These are phyloP conservation scores for Glaciozyma martinii DNA, from an alignment of 768 basidiomycete genomes.

Conservation along the genomic window DNA sequence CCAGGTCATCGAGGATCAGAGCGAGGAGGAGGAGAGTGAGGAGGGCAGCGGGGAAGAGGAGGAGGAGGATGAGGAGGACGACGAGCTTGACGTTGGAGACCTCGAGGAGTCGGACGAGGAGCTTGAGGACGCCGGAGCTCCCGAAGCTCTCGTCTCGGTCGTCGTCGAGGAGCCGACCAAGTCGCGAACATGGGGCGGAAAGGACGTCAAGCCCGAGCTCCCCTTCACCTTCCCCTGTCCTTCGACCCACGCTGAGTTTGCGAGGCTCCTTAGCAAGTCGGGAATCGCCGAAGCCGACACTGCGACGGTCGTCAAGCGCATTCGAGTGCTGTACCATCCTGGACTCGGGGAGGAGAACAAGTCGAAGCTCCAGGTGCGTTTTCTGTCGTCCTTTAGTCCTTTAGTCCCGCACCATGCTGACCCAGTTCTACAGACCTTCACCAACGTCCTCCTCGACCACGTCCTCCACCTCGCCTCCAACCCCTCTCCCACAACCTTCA, in stretches of 20 bases:
- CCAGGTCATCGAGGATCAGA: slow-evolving; percentile 41
- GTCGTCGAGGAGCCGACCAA: not conserved
- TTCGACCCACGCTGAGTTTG: slow-evolving; percentile 71
- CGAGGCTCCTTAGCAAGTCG: slow-evolving; percentile 66
- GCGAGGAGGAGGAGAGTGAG: slow-evolving; percentile 21
- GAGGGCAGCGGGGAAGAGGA: slow-evolving; percentile 22
- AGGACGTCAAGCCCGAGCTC: slow-evolving; percentile 38
- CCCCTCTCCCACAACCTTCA: slow-evolving; percentile 54
- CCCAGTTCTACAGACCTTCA: slow-evolving; percentile 50
- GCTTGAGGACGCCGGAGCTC: slow-evolving; percentile 20
- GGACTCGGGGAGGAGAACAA: slow-evolving; percentile 89
- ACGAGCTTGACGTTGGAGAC: slow-evolving; percentile 18
- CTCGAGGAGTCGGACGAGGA: slow-evolving; percentile 34
- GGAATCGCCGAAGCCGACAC: slow-evolving; percentile 56
- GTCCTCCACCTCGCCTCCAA: slow-evolving; percentile 60
- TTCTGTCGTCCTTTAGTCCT: not conserved
- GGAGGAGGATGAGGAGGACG: slow-evolving; percentile 34
- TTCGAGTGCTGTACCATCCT: slow-evolving; percentile 81
- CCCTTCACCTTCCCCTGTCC: slow-evolving; percentile 93
- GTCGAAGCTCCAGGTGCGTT: slow-evolving; percentile 71
- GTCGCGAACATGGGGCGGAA: slow-evolving; percentile 2
- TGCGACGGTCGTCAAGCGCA: slow-evolving; percentile 74
- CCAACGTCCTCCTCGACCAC: slow-evolving; percentile 76
- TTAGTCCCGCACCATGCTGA: not conserved
- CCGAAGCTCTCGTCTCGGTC: slow-evolving; percentile 16